Conservation (phyloP, 1,284 basidiomycete species). For the Chondrostereum purpureum region DNA sequence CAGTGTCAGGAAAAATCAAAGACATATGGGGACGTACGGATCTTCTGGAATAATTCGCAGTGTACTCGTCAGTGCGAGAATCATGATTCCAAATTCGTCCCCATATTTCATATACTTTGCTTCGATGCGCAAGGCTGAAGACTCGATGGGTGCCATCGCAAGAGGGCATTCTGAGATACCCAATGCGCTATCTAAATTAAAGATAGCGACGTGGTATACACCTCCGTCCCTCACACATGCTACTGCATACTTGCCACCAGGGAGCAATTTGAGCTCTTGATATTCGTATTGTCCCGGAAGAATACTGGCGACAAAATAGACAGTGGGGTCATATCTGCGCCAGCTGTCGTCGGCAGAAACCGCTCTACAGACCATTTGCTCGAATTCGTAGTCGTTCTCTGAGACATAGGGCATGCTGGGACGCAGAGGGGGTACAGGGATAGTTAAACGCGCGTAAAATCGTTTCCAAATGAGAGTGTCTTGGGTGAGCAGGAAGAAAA, state of each 20-base stretch:
- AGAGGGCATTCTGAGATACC: slow-evolving; percentile 38
- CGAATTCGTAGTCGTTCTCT: slow-evolving; percentile 49
- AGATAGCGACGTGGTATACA: slow-evolving; percentile 47
- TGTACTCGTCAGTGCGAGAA: slow-evolving; percentile 26
- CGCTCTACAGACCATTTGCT: slow-evolving; percentile 55
- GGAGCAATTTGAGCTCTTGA: no score
- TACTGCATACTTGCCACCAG: slow-evolving; percentile 65
- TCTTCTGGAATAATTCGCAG: no score
- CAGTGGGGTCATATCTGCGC: slow-evolving; percentile 35
- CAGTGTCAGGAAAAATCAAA: no score
- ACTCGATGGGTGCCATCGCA: slow-evolving; percentile 41
- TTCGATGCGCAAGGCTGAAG: slow-evolving; percentile 52
- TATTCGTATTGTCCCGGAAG: no score
- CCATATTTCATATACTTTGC: slow-evolving; percentile 55
- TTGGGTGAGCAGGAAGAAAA: slow-evolving; percentile 54
- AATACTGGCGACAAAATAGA: no score
- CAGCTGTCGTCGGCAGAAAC: slow-evolving; percentile 57
- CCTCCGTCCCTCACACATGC: slow-evolving; percentile 47
- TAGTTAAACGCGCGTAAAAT: slow-evolving; percentile 42
- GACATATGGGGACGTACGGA: no score
- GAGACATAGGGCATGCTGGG: slow-evolving; percentile 45
- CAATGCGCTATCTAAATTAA: slow-evolving; percentile 47
- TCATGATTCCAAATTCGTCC: slow-evolving; percentile 46
- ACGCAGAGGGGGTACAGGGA: slow-evolving; percentile 57
- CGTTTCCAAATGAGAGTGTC: slow-evolving; percentile 66